phyloP scores from a whole-genome alignment of 1,284 basidiomycete genomes.

The Heterobasidion irregulare region DNA sequence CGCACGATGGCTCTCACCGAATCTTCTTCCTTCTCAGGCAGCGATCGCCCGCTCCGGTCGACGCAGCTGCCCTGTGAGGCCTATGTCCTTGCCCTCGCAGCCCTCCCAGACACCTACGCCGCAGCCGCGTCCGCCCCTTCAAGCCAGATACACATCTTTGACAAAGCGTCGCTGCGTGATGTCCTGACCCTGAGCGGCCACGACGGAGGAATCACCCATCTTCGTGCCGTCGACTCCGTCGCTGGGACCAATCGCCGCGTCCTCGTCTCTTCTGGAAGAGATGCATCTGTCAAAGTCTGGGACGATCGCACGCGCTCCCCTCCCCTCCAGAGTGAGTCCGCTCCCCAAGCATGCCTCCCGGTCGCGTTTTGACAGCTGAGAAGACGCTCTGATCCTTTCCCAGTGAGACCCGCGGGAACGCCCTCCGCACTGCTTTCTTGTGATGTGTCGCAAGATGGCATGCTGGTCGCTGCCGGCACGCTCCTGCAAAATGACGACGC shows the following conservation, averaged over 20 bases:
- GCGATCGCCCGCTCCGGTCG: constrained; percentile 24
- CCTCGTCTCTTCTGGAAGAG: constrained; percentile 55
- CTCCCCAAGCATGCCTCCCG: constrained; percentile 5
- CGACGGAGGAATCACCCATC: constrained; percentile 38
- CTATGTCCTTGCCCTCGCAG: constrained; percentile 51
- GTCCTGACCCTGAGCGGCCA: constrained; percentile 47
- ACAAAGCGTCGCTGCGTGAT: constrained; percentile 41
- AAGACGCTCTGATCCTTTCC: constrained; percentile 23
- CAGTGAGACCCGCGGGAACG: constrained; percentile 36
- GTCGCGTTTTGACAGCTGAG: constrained; percentile 34
- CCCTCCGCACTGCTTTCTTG: constrained; percentile 47
- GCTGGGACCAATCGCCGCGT: constrained; percentile 21
- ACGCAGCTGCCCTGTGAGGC: constrained; percentile 31
- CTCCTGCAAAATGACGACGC: constrained; percentile 65
- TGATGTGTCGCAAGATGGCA: constrained; percentile 59
- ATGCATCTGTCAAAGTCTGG: constrained; percentile 62
- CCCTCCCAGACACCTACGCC: constrained; percentile 40
- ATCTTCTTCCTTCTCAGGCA: constrained; percentile 20
- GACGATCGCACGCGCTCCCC: constrained; percentile 50
- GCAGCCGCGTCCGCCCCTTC: constrained; percentile 49
- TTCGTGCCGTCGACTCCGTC: constrained; percentile 30
- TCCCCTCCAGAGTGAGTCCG: constrained; percentile 49
- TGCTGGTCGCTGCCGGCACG: constrained; percentile 63
- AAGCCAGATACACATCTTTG: constrained; percentile 54
- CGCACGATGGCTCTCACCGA: constrained; percentile 22